Percentiles rank a stretch among this genome's conserved stretches.
Evolutionary conservation across 192 early-diverging fungal species (phyloP).

Genomic region (Neocallimastix lanati): DNA sequence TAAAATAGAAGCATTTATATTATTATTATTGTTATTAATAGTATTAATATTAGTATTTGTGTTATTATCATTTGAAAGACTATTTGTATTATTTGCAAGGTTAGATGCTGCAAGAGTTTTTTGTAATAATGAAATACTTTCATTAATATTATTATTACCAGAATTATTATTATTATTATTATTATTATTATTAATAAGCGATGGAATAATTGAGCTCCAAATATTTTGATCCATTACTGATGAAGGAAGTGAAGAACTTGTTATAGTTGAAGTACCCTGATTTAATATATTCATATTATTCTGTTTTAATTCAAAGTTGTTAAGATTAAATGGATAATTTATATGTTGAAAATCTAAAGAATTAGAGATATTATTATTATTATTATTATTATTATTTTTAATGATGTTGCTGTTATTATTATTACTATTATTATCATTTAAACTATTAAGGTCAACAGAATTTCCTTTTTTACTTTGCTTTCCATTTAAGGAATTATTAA

Average conservation of each 20-base stretch:
- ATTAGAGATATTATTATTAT: too few species aligned
- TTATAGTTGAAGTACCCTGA: neutral
- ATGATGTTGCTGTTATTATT: too few species aligned
- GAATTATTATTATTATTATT: too few species aligned
- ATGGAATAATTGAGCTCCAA: neutral
- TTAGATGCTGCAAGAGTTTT: neutral
- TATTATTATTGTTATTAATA: neutral
- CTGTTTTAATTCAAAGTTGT: too few species aligned
- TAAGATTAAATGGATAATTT: too few species aligned
- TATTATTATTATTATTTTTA: too few species aligned
- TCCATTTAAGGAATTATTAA: neutral
- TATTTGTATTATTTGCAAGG: neutral
- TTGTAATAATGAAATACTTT: neutral
- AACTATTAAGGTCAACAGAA: neutral
- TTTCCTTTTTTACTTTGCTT: neutral
- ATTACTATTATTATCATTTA: too few species aligned
- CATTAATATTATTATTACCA: neutral
- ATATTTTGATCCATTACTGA: neutral
- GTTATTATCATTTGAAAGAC: neutral
- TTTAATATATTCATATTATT: neutral
- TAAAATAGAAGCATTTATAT: neutral
- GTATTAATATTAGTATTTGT: neutral
- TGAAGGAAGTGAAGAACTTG: neutral
- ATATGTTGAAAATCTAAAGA: too few species aligned
- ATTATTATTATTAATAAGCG: neutral